phyloP scores from a whole-genome alignment of 768 basidiomycete genomes.

The Calocera viscosa region DNA sequence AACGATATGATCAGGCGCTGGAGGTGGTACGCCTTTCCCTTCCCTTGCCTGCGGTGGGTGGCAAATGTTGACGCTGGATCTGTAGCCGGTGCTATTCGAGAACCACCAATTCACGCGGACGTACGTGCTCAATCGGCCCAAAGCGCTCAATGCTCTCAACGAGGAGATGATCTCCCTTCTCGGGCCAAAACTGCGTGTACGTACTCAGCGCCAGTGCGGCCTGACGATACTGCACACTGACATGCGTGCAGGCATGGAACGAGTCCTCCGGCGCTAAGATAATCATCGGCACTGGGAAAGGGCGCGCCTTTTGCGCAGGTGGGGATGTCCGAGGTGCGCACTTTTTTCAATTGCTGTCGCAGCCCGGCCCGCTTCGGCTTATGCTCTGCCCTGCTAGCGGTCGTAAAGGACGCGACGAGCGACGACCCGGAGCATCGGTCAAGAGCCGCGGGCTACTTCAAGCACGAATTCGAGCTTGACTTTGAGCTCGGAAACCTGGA shows the following conservation, averaged over 20 bases:
- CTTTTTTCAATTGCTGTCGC: not conserved
- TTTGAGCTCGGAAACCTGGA: conserved; percentile 52
- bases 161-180: conserved; percentile 62
- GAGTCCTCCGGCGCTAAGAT: conserved; percentile 55
- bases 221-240: not conserved
- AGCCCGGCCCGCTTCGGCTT: conserved; percentile 6
- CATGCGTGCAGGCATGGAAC: conserved; percentile 46
- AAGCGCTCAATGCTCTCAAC: conserved; percentile 72
- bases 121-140: conserved; percentile 67
- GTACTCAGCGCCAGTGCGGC: conserved; percentile 15
- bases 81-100: conserved; percentile 49
- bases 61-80: not conserved
- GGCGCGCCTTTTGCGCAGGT: conserved; percentile 79
- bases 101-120: conserved; percentile 50
- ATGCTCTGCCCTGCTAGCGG: conserved; percentile 9
- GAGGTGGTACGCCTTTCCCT: not conserved
- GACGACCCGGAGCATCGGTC: conserved; percentile 39
- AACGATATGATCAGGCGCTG: not conserved
- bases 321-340: conserved; percentile 81
- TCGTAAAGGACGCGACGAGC: conserved; percentile 14
- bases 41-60: not conserved
- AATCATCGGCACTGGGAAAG: conserved; percentile 54
- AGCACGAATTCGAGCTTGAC: conserved; percentile 76
- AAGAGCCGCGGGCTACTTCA: conserved; percentile 76
- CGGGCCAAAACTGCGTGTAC: conserved; percentile 62